Percentiles rank a stretch among this genome's conserved stretches.
These are phyloP conservation scores for Rhizopogon sp. DNA, from an alignment of 768 basidiomycete genomes.

Conservation along the genomic window DNA sequence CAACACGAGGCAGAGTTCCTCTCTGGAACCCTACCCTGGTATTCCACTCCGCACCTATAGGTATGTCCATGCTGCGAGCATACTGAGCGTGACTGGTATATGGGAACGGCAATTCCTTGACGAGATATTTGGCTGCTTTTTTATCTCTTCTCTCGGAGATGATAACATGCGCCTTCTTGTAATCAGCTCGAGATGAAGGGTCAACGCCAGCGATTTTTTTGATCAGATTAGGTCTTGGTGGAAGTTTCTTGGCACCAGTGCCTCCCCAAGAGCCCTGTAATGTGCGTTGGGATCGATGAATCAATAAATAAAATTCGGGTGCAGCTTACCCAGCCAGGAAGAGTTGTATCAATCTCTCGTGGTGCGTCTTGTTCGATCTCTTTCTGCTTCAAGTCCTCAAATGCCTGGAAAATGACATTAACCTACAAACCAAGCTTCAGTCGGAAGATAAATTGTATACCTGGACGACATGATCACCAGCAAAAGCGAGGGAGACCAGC, in stretches of 20 bases:
- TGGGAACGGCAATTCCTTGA: constrained; percentile 90
- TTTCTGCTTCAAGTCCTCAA: constrained; percentile 75
- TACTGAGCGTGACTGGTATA: constrained; percentile 93
- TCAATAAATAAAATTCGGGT: neutral
- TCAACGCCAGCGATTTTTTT: constrained; percentile 82
- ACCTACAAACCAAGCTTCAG: neutral
- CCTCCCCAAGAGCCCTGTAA: constrained; percentile 90
- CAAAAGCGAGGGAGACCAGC: constrained; percentile 91
- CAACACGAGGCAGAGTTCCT: constrained; percentile 78
- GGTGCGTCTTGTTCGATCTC: constrained; percentile 90
- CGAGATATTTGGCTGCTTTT: constrained; percentile 84
- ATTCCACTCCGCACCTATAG: constrained; percentile 92
- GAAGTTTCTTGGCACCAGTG: constrained; percentile 53
- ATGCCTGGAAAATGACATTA: constrained; percentile 49
- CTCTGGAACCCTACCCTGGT: constrained; percentile 80
- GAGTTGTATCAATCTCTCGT: constrained; percentile 78
- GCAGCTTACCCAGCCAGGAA: constrained; percentile 83
- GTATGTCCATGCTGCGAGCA: constrained; percentile 75
- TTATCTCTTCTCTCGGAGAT: constrained; percentile 95
- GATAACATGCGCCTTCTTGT: constrained; percentile 82
- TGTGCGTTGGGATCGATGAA: neutral
- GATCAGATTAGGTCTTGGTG: constrained; percentile 66
- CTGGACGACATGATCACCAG: constrained; percentile 93
- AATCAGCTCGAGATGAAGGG: constrained; percentile 76
- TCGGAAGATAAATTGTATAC: constrained; percentile 34